Base-by-base conservation (phyloP, 345 rosid genomes). In the Eucalyptus camaldulensis region DNA sequence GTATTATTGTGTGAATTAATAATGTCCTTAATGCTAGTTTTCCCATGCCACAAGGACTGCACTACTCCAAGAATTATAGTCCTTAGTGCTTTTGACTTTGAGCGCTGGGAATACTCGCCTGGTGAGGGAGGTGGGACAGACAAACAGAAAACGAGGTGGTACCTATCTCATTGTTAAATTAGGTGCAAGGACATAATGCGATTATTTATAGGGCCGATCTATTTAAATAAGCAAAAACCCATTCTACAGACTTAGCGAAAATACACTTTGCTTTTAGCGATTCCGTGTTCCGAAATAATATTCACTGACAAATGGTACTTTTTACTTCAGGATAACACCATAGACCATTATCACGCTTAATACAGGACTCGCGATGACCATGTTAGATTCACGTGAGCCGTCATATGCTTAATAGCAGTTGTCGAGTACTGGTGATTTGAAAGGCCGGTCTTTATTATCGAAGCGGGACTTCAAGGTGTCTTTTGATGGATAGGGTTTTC, bases 321-420 rank as follows among this genome's bases (percentile, higher is more conserved):
- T 76, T 40, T 10, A 10, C 5, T 37, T 22, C 12, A 13, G 5
- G 8, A 37, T 37, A 37, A 76, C 43, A 37, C 27, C 47, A 6
- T 15, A 6, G 0, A 10, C 1, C 25, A 53, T 72, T 10, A 12
- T 72, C 81, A 37, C 45, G 8, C 25, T 19, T 25, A 13, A 9
- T 5, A 33, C 12, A 17, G 13, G 0, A 37, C 81, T 69, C 7
- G 44, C 4, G 5, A 17, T 40, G 3, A 5, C 2, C 2, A 9
- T 8, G 2, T 22, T 3, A 3, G 13, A 72, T 19, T 72, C 83
- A 40, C 45, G 8, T 5, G 47, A 24, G 47, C 7, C 27, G 47
- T 21, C 27, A 27, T 37, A 37, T 44, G 1, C 2, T 76, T 2
- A 21, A 21, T 7, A 37, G 10, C 10, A 65, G 5, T 4, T 13